Conservation (phyloP, 345 rosid species). For the Diplotaxis tenuifolia region DNA sequence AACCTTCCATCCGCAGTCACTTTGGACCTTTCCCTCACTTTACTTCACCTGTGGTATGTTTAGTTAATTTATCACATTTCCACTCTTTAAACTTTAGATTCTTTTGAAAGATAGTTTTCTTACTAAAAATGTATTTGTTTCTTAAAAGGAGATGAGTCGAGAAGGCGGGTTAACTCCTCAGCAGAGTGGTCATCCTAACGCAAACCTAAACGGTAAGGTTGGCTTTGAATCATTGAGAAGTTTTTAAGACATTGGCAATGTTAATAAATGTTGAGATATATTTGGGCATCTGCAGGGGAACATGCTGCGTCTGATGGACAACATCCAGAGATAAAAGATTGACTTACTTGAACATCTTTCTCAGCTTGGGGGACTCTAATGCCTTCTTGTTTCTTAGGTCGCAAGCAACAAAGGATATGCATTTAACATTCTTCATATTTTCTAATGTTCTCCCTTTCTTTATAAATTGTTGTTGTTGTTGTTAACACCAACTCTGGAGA, state of each 20-base stretch:
- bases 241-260: not conserved
- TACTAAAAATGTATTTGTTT: not conserved
- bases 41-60: not conserved
- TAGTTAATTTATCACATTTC: not conserved
- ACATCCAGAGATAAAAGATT: constrained; percentile 20
- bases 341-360: constrained; percentile 2
- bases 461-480: constrained; percentile 9
- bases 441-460: not conserved
- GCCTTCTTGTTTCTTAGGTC: constrained; percentile 20
- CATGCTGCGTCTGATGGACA: constrained; percentile 26
- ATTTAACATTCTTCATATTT: constrained; percentile 5
- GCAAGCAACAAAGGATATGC: constrained; percentile 23
- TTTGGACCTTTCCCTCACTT: constrained; percentile 44
- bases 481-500: constrained; percentile 19
- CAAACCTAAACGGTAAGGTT: constrained; percentile 43
- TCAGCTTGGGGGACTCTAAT: not conserved
- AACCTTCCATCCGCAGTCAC: constrained; percentile 53
- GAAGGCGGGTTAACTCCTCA: constrained; percentile 41
- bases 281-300: constrained; percentile 36
- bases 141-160: constrained; percentile 50
- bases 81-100: not conserved
- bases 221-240: not conserved
- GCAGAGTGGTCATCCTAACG: constrained; percentile 43
- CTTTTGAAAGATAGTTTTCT: constrained; percentile 11
- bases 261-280: not conserved